These are phyloP conservation scores for Meripilus lineatus DNA, from an alignment of 1,284 basidiomycete genomes.

Conservation along the genomic window DNA sequence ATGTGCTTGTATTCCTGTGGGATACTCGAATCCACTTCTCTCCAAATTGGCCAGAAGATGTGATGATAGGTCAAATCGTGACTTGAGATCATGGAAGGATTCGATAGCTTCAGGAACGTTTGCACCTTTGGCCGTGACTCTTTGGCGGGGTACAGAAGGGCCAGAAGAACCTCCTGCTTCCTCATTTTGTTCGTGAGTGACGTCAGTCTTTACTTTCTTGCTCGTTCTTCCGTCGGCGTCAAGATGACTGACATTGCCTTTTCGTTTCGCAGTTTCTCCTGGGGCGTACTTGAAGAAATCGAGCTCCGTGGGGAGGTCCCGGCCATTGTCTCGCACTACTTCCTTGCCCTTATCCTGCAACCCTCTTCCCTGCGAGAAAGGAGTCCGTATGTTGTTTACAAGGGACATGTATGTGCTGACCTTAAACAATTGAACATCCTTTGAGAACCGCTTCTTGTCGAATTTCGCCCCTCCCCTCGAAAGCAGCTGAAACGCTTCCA, in stretches of 20 bases:
- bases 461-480: slow-evolving; percentile 75
- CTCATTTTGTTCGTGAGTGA: slow-evolving; percentile 11
- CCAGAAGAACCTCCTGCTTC: slow-evolving; percentile 24
- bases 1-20: slow-evolving; percentile 72
- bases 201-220: slow-evolving; percentile 22
- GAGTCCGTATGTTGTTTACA: not conserved
- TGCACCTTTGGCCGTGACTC: slow-evolving; percentile 65
- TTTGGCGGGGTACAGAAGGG: slow-evolving; percentile 41
- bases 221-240: slow-evolving; percentile 30
- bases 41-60: slow-evolving; percentile 58
- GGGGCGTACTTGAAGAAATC: slow-evolving; percentile 88
- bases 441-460: slow-evolving; percentile 72
- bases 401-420: slow-evolving; percentile 33
- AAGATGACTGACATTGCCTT: slow-evolving; percentile 28
- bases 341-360: slow-evolving; percentile 21
- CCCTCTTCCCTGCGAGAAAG: slow-evolving; percentile 12
- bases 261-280: slow-evolving; percentile 34
- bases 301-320: slow-evolving; percentile 70
- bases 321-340: slow-evolving; percentile 19
- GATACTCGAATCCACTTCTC: slow-evolving; percentile 52
- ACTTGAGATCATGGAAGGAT: slow-evolving; percentile 54
- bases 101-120: slow-evolving; percentile 54
- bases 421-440: slow-evolving; percentile 72
- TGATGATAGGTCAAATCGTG: slow-evolving; percentile 51
- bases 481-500: slow-evolving; percentile 76